Evolutionary conservation across 768 basidiomycete genomes (phyloP).

Genomic region (Phlebiopsis flavidoalba): DNA sequence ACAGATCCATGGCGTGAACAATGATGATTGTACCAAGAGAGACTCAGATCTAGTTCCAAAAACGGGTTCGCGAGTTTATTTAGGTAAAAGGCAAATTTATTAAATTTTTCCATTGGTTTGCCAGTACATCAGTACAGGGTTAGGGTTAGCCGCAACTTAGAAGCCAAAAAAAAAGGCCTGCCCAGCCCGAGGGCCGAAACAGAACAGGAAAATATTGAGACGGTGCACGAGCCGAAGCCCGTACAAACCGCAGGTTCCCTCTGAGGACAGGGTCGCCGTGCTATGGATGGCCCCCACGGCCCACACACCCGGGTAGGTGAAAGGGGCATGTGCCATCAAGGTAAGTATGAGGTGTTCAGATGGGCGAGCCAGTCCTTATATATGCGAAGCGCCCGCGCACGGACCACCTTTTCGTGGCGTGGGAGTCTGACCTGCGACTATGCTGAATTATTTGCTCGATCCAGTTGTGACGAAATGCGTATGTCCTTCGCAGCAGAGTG

Average conservation of each 20-base stretch:
- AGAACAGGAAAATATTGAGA: conserved; percentile 33
- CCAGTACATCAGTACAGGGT: conserved; percentile 5
- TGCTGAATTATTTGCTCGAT: no score
- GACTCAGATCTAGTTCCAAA: no score
- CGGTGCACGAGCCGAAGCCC: conserved; percentile 32
- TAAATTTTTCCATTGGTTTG: neutral
- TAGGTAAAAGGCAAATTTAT: neutral
- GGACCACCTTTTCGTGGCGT: conserved; percentile 9
- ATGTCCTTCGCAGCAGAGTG: no score
- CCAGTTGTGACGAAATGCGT: no score
- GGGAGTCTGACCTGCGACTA: neutral
- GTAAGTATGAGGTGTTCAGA: conserved; percentile 19
- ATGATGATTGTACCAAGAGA: no score
- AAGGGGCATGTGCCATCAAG: conserved; percentile 23
- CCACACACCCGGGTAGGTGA: conserved; percentile 24
- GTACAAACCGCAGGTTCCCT: conserved; percentile 37
- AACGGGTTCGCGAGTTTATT: no score
- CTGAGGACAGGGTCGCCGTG: conserved; percentile 47
- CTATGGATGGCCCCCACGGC: conserved; percentile 34
- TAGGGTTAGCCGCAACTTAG: conserved; percentile 9
- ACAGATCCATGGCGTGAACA: no score
- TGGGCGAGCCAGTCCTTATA: neutral
- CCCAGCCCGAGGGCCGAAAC: conserved; percentile 41
- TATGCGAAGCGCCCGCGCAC: conserved; percentile 3
- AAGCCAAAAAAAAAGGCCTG: conserved; percentile 31